A percentile compares a stretch with the other conserved stretches of the same genome.
These are phyloP conservation scores for Trichodelitschia bisporula DNA, from an alignment of 495 filamentous ascomycete species.

Conservation along the genomic window DNA sequence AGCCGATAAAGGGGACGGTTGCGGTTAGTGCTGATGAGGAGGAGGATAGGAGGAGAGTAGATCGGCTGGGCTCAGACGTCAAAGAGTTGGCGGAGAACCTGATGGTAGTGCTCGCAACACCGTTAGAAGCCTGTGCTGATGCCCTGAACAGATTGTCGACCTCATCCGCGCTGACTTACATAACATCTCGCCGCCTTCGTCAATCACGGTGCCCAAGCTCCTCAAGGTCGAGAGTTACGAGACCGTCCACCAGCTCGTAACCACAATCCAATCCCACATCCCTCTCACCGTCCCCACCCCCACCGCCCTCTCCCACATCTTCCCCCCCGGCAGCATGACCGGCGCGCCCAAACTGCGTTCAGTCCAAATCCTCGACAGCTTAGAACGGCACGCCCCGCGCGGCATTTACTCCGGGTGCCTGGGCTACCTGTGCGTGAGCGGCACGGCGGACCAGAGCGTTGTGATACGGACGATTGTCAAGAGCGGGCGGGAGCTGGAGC, in stretches of 20 bases:
- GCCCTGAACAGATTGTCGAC: too few species aligned
- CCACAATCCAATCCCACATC: constrained; percentile 47
- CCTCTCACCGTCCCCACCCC: constrained; percentile 14
- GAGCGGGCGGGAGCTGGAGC: constrained; percentile 33
- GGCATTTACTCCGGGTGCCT: constrained; percentile 73
- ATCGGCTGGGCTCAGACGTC: constrained; percentile 38
- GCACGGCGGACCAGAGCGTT: constrained; percentile 70
- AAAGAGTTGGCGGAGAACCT: constrained; percentile 93
- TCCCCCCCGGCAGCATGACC: constrained; percentile 88
- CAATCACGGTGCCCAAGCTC: constrained; percentile 33
- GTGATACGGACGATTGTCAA: constrained; percentile 58
- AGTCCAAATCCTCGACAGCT: constrained; percentile 47
- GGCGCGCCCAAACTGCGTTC: constrained; percentile 80
- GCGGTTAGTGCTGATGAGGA: constrained; percentile 42
- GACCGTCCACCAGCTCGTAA: constrained; percentile 74
- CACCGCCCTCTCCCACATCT: constrained; percentile 47
- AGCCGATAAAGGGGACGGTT: constrained; percentile 92
- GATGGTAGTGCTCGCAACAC: constrained; percentile 95
- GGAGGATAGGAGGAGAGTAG: constrained; percentile 30
- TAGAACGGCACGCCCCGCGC: constrained; percentile 41
- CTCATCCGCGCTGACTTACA: too few species aligned
- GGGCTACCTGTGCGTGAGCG: constrained; percentile 70
- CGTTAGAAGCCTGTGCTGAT: constrained; percentile 41
- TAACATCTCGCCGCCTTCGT: too few species aligned
- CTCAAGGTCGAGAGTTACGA: constrained; percentile 76